A percentile compares a stretch with the other conserved stretches of the same genome.
phyloP scores from a whole-genome alignment of 805 yeast genomes.

The Candida verbasci region DNA sequence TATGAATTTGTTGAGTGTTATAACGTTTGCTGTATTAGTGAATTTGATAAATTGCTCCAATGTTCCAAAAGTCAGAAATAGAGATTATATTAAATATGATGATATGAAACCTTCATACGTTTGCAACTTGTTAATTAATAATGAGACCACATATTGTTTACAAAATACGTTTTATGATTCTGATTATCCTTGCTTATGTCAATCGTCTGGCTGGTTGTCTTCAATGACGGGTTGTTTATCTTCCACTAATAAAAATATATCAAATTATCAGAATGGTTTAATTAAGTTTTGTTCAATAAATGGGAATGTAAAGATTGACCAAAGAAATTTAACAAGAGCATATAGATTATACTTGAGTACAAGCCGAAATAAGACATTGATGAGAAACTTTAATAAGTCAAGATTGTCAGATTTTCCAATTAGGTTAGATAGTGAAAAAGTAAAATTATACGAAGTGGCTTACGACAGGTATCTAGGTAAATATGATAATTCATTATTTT shows the following conservation, averaged over 20 bases:
- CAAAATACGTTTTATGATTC: background rate
- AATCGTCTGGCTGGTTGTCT: slow-evolving; percentile 8
- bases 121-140: background rate
- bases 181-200: slow-evolving; percentile 1
- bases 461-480: slow-evolving; percentile 19
- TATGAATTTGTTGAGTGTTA: background rate
- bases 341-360: slow-evolving; percentile 12
- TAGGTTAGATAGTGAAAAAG: slow-evolving; percentile 12
- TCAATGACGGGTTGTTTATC: slow-evolving; percentile 25
- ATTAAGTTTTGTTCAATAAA: slow-evolving; percentile 18
- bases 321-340: slow-evolving; percentile 13
- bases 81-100: background rate
- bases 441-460: slow-evolving; percentile 10
- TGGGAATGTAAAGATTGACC: slow-evolving; percentile 16
- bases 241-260: slow-evolving; percentile 9
- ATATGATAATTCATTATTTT: slow-evolving; percentile 37
- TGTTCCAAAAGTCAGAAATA: background rate
- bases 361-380: slow-evolving; percentile 12
- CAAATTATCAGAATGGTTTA: slow-evolving; percentile 5
- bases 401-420: slow-evolving; percentile 21
- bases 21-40: background rate
- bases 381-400: slow-evolving; percentile 16
- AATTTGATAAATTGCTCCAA: background rate
- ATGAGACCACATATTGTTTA: slow-evolving; percentile 2
- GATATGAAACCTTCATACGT: background rate